Base-by-base conservation (phyloP, 257 asterid species). In the Lithospermum erythrorhizon region DNA sequence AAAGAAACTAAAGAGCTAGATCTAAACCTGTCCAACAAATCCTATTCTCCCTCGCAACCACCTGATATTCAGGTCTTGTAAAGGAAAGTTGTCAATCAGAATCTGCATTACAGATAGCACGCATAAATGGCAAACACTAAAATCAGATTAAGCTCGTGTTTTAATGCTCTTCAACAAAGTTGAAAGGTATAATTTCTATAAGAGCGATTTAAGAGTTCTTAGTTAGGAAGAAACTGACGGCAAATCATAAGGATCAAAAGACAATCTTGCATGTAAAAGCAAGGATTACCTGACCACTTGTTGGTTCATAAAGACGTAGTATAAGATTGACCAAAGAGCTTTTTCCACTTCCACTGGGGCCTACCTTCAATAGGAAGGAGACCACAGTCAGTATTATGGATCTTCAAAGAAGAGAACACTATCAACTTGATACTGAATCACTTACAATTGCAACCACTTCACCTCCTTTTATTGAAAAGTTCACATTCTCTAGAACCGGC, bases 271-370 rank as follows among this genome's bases (percentile, higher is more conserved):
- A n/a, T n/a, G 57, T n/a, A 15, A 53, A 53, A 53, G 25, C 37
- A 22, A 1, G 30, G 18, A 22, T 75, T 73, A 88, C 98, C 98
- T 91, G 82, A 59, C 98, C 98, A 63, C 72, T 76, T 35, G 87
- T 83, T 21, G 97, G 98, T 76, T 91, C 97, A 73, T 91, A 91
- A 66, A 91, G 89, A 61, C 95, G 94, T 48, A 91, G 98, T 68
- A 91, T 76, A 71, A 91, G 96, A 78, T 79, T 89, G 73, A 88
- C 97, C 61, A 91, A 48, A 27, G 95, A 81, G 83, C 98, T 91
- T 84, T 91, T 91, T 67, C 98, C 98, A 75, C 98, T 88, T 66
- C 98, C 98, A 62, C 97, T 91, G 61, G 89, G 89, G 69, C 98
- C 98, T 47, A 86, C 95, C 98, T 91, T 41, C 57, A 59, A 45